These are phyloP conservation scores for Mariannaea elegans DNA, from an alignment of 2,329 filamentous ascomycete species.

Conservation along the genomic window DNA sequence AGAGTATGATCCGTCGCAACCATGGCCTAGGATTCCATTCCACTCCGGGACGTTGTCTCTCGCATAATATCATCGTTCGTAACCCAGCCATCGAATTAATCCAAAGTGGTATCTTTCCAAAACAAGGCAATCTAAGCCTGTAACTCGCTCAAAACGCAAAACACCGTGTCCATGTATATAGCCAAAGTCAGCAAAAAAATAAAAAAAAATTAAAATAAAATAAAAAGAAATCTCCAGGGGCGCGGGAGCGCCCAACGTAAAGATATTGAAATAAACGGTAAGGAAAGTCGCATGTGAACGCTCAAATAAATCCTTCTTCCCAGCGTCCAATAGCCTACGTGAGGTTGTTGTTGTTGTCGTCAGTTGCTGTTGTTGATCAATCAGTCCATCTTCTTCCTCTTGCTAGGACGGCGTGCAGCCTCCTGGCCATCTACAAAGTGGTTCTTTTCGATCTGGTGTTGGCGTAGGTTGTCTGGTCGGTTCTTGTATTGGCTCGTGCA, in stretches of 20 bases:
- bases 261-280: no score
- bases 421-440: slow-evolving; percentile 60
- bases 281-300: not conserved
- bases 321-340: no score
- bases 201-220: no score
- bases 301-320: not conserved
- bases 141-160: slow-evolving; percentile 27
- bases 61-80: slow-evolving; percentile 1
- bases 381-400: slow-evolving; percentile 55
- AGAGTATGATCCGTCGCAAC: slow-evolving; percentile 13
- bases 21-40: slow-evolving; percentile 1
- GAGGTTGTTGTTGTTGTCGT: no score
- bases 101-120: slow-evolving; percentile 29
- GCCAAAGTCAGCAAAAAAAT: slow-evolving; percentile 12
- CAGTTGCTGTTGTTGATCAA: not conserved
- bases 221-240: no score
- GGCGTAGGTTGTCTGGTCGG: slow-evolving; percentile 62
- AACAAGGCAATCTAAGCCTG: slow-evolving; percentile 1
- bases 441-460: slow-evolving; percentile 65
- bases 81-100: slow-evolving; percentile 19
- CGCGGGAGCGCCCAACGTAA: no score
- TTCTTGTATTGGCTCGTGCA: slow-evolving; percentile 66
- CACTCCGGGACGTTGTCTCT: slow-evolving; percentile 3
- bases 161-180: slow-evolving; percentile 13
- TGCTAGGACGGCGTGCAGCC: slow-evolving; percentile 49